A percentile compares a stretch with the other conserved stretches of the same genome.
Conservation (phyloP, 306 rosid species). For the Dalbergia cochinchinensis region DNA sequence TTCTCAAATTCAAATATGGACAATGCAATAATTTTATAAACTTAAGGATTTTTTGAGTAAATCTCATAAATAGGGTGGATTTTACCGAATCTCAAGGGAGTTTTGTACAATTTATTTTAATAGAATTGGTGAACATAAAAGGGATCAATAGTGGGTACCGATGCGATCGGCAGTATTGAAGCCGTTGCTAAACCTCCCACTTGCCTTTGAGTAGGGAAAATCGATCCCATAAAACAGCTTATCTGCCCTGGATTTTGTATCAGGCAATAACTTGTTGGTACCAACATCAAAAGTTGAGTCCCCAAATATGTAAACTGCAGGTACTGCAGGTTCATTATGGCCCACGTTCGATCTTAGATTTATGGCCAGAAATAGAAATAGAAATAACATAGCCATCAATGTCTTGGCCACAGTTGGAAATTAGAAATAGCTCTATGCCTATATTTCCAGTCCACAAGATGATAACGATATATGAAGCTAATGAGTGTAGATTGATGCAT, state of each 20-base stretch:
- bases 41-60: too few species aligned
- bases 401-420: not conserved
- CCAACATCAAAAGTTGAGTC: constrained; percentile 59
- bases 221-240: constrained; percentile 49
- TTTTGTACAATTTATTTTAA: too few species aligned
- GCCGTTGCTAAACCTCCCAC: constrained; percentile 64
- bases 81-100: too few species aligned
- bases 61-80: too few species aligned
- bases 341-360: not conserved
- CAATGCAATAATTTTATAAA: too few species aligned
- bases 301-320: constrained; percentile 54
- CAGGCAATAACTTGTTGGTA: constrained; percentile 43
- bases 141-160: constrained; percentile 18
- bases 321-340: not conserved
- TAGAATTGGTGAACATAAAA: not conserved
- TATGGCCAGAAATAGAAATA: not conserved
- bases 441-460: not conserved
- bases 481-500: constrained; percentile 18
- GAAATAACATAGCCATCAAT: not conserved
- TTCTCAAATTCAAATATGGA: too few species aligned
- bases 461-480: not conserved
- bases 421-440: too few species aligned
- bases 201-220: constrained; percentile 37
- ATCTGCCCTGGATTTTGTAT: constrained; percentile 38
- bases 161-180: constrained; percentile 50